phyloP scores from a whole-genome alignment of 2,329 filamentous ascomycete species.

The Westerdykella ornata region DNA sequence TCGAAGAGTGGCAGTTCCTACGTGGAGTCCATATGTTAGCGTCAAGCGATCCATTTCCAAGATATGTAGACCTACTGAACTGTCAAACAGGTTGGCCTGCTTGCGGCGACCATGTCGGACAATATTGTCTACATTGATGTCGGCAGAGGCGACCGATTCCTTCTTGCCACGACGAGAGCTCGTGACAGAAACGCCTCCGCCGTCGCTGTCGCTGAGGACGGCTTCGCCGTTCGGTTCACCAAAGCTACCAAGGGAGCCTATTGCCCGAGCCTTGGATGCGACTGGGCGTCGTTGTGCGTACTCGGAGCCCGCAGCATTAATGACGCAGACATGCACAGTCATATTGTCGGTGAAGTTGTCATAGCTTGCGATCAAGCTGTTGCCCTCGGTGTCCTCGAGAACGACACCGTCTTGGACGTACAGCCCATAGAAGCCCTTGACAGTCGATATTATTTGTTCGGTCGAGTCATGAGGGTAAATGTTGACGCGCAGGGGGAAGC shows the following conservation, averaged over 20 bases:
- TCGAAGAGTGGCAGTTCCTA: constrained; percentile 95
- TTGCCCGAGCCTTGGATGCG: constrained; percentile 55
- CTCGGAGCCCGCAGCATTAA: constrained; percentile 51
- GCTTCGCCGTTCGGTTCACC: constrained; percentile 67
- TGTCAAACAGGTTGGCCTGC: constrained; percentile 79
- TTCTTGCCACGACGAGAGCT: constrained; percentile 67
- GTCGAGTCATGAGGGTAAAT: constrained; percentile 95
- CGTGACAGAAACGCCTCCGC: constrained; percentile 64
- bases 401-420: constrained; percentile 82
- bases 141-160: constrained; percentile 85
- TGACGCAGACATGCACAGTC: constrained; percentile 86
- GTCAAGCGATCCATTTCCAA: constrained; percentile 4
- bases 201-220: constrained; percentile 78
- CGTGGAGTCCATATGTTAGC: constrained; percentile 20
- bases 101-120: constrained; percentile 94
- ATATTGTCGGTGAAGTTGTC: constrained; percentile 93
- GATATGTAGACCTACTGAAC: constrained; percentile 66
- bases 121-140: constrained; percentile 97
- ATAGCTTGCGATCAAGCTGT: constrained; percentile 88
- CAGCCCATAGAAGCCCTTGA: constrained; percentile 98
- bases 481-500: constrained; percentile 77
- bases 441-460: constrained; percentile 94
- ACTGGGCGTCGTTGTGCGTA: constrained; percentile 54
- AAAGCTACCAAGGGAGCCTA: constrained; percentile 60
- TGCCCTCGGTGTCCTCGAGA: constrained; percentile 86